phyloP scores from a whole-genome alignment of 768 basidiomycete species.

The Lenzites betulinus region DNA sequence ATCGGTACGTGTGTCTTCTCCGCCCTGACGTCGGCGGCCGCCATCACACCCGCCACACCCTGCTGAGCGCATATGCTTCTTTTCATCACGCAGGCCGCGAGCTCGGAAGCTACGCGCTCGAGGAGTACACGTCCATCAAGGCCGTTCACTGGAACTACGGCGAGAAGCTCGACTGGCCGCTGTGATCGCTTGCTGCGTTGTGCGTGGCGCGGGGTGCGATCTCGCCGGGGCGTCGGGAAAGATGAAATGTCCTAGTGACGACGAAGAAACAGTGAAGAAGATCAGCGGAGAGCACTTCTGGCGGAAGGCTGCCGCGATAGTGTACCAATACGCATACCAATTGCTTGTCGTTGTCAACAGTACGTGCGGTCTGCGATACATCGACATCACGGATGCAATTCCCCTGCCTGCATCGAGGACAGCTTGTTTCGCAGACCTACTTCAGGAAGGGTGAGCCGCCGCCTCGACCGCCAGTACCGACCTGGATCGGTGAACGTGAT shows the following conservation, averaged over 20 bases:
- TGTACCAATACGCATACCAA: too few relatives aligned
- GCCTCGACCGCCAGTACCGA: too few relatives aligned
- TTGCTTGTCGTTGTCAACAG: too few relatives aligned
- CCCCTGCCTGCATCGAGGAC: too few relatives aligned
- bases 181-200: slow-evolving; percentile 40
- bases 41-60: background rate
- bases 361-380: too few relatives aligned
- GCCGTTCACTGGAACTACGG: slow-evolving; percentile 90
- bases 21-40: background rate
- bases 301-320: too few relatives aligned
- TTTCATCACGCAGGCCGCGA: slow-evolving; percentile 64
- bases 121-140: slow-evolving; percentile 82
- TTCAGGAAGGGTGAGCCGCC: too few relatives aligned
- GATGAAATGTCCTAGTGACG: background rate
- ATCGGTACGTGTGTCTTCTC: slow-evolving; percentile 66
- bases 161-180: slow-evolving; percentile 77
- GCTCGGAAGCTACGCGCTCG: slow-evolving; percentile 81
- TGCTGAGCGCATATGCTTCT: slow-evolving; percentile 5
- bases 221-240: background rate
- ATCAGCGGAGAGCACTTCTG: too few relatives aligned
- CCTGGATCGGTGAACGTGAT: too few relatives aligned
- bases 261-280: background rate
- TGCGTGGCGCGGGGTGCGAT: background rate
- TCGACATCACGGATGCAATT: too few relatives aligned
- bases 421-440: too few relatives aligned